Base-by-base conservation (phyloP, 768 basidiomycete genomes). In the Auricularia cornea region DNA sequence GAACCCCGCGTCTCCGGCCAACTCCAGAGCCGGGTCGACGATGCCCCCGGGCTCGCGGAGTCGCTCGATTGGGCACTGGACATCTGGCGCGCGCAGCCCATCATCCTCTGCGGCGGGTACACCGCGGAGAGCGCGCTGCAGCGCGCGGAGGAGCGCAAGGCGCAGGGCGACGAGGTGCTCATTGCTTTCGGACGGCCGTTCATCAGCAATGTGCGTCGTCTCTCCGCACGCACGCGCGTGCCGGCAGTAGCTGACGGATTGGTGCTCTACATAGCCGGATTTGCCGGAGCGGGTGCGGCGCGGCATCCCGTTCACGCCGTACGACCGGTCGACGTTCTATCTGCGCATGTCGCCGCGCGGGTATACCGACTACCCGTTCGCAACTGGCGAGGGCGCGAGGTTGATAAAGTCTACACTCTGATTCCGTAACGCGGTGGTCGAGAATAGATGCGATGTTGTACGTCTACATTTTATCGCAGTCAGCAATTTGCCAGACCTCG, bases 1-100 rank as follows among this genome's bases (percentile, higher is more conserved):
- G 67, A 71, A 59, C 64, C 68, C 18, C 59, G 59, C 28, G 40
- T 60, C 11, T 20, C 18, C 3, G 59, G 59, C 28, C n/a, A 38
- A 14, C 26, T 60, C 14, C 23, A 60, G 2, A 54, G 20, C 32
- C 18, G 30, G 12, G 11, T 57, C 54, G 54, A 57, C 28, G 54
- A 29, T 4, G 54, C 28, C 10, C 54, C 26, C 54, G 54, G 54
- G 6, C 54, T 57, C 26, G 11, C 54, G 4, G 54, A 57, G 11
- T 29, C 26, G 8, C 26, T 57, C n/a, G 59, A 60, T 31, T 60
- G 33, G 35, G 35, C 40, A 5, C 20, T 23, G 5, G 44, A 62
- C 11, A 60, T 60, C 16, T 60, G 59, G 59, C 18, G 32, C 20
- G 31, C 41, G 31, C 31, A 59, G 26, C 57, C 52, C 4, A 20